Conservation (phyloP, 108 stramenopile genomes). For the Schizochytrium sp. region DNA sequence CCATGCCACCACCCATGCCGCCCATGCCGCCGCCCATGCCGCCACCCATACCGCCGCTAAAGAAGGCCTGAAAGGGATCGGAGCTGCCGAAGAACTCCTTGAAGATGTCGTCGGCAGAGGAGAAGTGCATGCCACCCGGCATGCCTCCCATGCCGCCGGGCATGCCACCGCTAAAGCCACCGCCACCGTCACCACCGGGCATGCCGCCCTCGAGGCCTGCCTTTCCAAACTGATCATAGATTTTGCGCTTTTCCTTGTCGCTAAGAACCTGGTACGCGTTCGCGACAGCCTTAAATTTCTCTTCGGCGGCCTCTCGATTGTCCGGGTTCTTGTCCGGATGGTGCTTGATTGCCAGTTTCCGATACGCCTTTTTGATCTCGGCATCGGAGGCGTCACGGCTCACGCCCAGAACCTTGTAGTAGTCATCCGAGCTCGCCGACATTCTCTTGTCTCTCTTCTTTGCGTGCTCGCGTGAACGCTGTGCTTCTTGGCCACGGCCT, state of each 20-base stretch:
- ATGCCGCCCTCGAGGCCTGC: background rate
- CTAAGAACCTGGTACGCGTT: conserved; percentile 43
- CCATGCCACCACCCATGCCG: background rate
- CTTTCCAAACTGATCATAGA: conserved; percentile 77
- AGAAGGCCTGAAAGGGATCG: background rate
- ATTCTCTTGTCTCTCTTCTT: background rate
- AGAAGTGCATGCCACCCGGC: background rate
- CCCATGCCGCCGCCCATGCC: background rate
- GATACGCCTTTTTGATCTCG: conserved; percentile 45
- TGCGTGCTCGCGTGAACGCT: no score
- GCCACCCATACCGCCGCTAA: background rate
- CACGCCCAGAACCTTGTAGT: conserved; percentile 40
- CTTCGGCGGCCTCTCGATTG: conserved; percentile 21
- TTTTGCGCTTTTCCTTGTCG: conserved; percentile 69
- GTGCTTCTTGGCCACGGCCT: no score
- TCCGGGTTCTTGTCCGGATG: conserved; percentile 43
- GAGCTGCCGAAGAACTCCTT: background rate
- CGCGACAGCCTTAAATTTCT: conserved; percentile 19
- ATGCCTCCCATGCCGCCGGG: conserved; percentile 1
- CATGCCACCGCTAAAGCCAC: background rate
- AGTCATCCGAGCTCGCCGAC: conserved; percentile 21
- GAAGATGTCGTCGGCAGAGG: background rate
- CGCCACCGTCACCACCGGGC: background rate
- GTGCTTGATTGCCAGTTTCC: conserved; percentile 39
- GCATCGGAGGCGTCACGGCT: background rate